These are phyloP conservation scores for Blastocystis sp. DNA, from an alignment of 352 stramenopile genomes.

Conservation along the genomic window DNA sequence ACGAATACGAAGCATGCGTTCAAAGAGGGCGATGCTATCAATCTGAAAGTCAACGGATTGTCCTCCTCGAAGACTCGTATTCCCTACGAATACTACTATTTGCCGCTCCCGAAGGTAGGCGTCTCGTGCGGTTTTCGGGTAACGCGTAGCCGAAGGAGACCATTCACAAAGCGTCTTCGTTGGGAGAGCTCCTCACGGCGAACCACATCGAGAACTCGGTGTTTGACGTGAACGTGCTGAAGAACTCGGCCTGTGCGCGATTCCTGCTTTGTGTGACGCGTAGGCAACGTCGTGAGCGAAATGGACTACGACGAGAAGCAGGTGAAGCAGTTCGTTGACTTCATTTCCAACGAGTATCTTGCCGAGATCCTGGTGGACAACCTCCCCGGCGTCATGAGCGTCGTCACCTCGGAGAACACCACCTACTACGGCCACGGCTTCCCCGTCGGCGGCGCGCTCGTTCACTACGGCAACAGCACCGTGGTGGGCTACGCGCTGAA, in stretches of 20 bases:
- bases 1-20: slow-evolving; percentile 77
- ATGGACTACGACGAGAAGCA: slow-evolving; percentile 77
- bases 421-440: slow-evolving; percentile 82
- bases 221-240: slow-evolving; percentile 82
- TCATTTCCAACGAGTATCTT: slow-evolving; percentile 93
- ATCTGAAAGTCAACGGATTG: slow-evolving; percentile 91
- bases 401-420: not conserved
- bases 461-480: slow-evolving; percentile 87
- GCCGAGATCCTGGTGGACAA: slow-evolving; percentile 74
- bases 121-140: not conserved
- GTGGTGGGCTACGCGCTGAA: slow-evolving; percentile 81
- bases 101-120: slow-evolving; percentile 88
- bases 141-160: slow-evolving; percentile 82
- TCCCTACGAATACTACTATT: slow-evolving; percentile 95
- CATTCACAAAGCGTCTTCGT: slow-evolving; percentile 95
- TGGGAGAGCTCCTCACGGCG: slow-evolving; percentile 96
- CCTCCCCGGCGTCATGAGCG: slow-evolving; percentile 62
- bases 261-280: slow-evolving; percentile 13
- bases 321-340: slow-evolving; percentile 87
- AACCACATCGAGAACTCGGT: slow-evolving; percentile 98
- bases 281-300: slow-evolving; percentile 65
- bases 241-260: slow-evolving; percentile 71
- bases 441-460: slow-evolving; percentile 80
- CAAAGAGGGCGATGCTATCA: slow-evolving; percentile 83
- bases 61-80: slow-evolving; percentile 92